Evolutionary conservation across 2,329 filamentous ascomycete genomes (phyloP).

Genomic region (Arthrobotrys musiformis): DNA sequence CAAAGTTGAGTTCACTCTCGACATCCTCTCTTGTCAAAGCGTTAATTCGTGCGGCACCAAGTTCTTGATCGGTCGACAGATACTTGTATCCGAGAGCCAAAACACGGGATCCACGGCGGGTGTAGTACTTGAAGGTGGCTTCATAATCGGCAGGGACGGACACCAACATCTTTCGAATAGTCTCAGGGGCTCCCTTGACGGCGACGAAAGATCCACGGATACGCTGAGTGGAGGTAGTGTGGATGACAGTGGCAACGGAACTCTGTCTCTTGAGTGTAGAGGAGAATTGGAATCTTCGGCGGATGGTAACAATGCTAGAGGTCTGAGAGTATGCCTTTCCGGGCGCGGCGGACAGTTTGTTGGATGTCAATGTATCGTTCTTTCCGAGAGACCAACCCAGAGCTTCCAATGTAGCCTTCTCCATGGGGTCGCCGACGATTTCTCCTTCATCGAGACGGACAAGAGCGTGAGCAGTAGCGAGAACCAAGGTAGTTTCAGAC

Average conservation of each 20-base stretch:
- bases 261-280: constrained; percentile 96
- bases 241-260: constrained; percentile 84
- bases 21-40: constrained; percentile 93
- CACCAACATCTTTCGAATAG: constrained; percentile 91
- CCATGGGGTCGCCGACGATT: constrained; percentile 97
- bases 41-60: constrained; percentile 86
- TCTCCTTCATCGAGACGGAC: constrained; percentile 98
- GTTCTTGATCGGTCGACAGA: constrained; percentile 80
- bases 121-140: constrained; percentile 98
- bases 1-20: constrained; percentile 84
- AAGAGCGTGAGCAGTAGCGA: constrained; percentile 92
- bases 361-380: constrained; percentile 83
- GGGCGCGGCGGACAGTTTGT: constrained; percentile 66
- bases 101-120: constrained; percentile 92
- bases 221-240: constrained; percentile 78
- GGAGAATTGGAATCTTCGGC: constrained; percentile 97
- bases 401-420: constrained; percentile 90
- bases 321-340: constrained; percentile 66
- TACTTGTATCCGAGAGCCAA: constrained; percentile 94
- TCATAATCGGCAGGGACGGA: constrained; percentile 87
- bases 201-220: constrained; percentile 87
- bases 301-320: constrained; percentile 86
- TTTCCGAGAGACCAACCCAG: constrained; percentile 93
- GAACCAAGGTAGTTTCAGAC: constrained; percentile 87
- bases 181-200: constrained; percentile 97